Evolutionary conservation across 2,329 filamentous ascomycete genomes (phyloP), one percentile per base, ranked within the genome.

Genomic region (Akanthomyces uredinophilus): DNA sequence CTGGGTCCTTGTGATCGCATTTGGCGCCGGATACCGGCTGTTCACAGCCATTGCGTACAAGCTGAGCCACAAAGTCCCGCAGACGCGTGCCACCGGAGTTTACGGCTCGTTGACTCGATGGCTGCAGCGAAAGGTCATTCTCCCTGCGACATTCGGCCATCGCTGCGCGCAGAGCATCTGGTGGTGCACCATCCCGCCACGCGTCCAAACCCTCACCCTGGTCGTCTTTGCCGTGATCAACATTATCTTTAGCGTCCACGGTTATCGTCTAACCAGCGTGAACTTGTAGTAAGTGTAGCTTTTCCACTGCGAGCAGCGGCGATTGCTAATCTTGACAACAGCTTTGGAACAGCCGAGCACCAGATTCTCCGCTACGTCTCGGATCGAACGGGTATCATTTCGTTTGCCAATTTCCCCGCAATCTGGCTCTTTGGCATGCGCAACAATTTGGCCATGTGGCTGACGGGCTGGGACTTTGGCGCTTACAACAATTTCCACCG

Each of bases 401-500:
- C 85, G 0, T 83, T 87, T 66, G 83, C 83, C 4, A 88, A 88
- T 65, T 79, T 90, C 7, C 84, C 86, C 0, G 68, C 88, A 2
- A 74, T 89, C 0, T 89, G 86, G 86, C 71, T 90, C 0, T 90
- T 90, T 65, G 84, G 83, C 0, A 83, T 84, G 69, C 78, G 88
- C 11, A 91, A 90, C 64, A 89, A 90, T 57, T 68, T 86, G 0
- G 78, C 89, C 18, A 75, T 89, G 60, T 88, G 84, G 84, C 69
- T 86, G 0, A 90, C 88, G 0, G 87, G 87, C 0, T 90, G 87
- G 87, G 85, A 83, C 13, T 89, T 87, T 69, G 79, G 80, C 1
- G 86, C 84, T 0, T 90, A 85, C 68, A 90, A 85, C 66, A 80
- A 84, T 46, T 89, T 89, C 58, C 88, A 90, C 70, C 83, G 87